These are phyloP conservation scores for Wallemia ichthyophaga DNA, from an alignment of 1,284 basidiomycete genomes.

Conservation along the genomic window DNA sequence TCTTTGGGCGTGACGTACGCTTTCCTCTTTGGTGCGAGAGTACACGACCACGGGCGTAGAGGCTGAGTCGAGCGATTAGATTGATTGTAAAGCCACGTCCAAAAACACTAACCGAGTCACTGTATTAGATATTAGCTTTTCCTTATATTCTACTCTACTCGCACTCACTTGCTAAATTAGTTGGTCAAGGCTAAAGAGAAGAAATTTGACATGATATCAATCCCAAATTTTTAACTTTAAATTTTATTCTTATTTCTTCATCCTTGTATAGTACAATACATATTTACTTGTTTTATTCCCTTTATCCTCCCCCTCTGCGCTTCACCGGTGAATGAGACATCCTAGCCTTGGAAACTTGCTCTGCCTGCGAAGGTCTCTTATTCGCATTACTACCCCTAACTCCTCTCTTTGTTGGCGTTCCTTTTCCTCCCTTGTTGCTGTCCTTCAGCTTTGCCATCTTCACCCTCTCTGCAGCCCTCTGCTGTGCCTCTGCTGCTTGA, in stretches of 20 bases:
- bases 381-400: not conserved
- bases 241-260: not conserved
- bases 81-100: not conserved
- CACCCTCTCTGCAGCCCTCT: not conserved
- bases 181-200: not conserved
- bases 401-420: not conserved
- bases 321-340: not conserved
- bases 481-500: not conserved
- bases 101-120: not conserved
- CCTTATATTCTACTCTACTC: not conserved
- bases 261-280: not conserved
- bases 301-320: not conserved
- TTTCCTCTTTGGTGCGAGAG: constrained; percentile 96
- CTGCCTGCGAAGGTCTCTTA: not conserved
- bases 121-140: not conserved
- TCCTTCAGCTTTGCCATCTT: not conserved
- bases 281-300: not conserved
- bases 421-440: not conserved
- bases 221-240: not conserved
- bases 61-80: constrained; percentile 34
- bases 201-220: not conserved
- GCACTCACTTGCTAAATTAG: not conserved
- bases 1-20: constrained; percentile 82
- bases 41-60: constrained; percentile 90
- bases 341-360: not conserved